Percentiles rank a stretch among this genome's conserved stretches.
These are phyloP conservation scores for Gnaphalium uliginosum DNA, from an alignment of 129 eudicot species.

Conservation along the genomic window DNA sequence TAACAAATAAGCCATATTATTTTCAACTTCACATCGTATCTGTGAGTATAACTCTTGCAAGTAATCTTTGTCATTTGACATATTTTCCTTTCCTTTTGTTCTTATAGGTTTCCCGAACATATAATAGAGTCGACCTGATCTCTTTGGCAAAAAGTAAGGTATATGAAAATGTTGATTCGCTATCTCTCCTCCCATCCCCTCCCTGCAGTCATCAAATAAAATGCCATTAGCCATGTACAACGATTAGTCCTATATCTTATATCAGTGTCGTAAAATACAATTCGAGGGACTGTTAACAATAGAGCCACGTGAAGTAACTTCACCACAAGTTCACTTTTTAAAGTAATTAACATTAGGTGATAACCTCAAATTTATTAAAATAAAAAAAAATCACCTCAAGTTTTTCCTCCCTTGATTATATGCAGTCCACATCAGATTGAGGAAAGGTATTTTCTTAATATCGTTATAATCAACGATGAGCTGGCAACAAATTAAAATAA, in stretches of 20 bases:
- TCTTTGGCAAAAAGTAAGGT: constrained; percentile 45
- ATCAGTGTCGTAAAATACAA: neutral
- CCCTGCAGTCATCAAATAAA: constrained; percentile 19
- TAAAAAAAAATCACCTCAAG: constrained; percentile 22
- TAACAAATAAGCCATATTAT: constrained; percentile 38
- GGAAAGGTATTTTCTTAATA: constrained; percentile 29
- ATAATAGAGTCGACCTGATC: constrained; percentile 58
- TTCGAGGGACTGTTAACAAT: neutral
- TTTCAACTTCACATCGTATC: constrained; percentile 45
- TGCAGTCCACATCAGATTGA: constrained; percentile 14
- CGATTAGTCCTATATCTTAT: neutral
- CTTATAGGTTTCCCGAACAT: constrained; percentile 59
- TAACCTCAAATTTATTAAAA: too few species aligned
- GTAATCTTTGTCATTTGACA: constrained; percentile 33
- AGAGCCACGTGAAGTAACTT: neutral
- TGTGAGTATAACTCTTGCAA: constrained; percentile 41
- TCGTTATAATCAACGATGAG: constrained; percentile 30
- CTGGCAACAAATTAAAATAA: constrained; percentile 15
- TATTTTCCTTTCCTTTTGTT: constrained; percentile 42
- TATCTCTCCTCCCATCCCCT: constrained; percentile 33
- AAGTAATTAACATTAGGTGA: too few species aligned
- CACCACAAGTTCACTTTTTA: too few species aligned
- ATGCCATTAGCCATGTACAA: neutral
- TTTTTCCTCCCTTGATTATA: constrained; percentile 32
- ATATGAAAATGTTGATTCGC: constrained; percentile 35